Percentiles rank a stretch among this genome's conserved stretches.
These are phyloP conservation scores for Persicaria tinctoria DNA, from an alignment of 148 eudicot genomes.

Conservation along the genomic window DNA sequence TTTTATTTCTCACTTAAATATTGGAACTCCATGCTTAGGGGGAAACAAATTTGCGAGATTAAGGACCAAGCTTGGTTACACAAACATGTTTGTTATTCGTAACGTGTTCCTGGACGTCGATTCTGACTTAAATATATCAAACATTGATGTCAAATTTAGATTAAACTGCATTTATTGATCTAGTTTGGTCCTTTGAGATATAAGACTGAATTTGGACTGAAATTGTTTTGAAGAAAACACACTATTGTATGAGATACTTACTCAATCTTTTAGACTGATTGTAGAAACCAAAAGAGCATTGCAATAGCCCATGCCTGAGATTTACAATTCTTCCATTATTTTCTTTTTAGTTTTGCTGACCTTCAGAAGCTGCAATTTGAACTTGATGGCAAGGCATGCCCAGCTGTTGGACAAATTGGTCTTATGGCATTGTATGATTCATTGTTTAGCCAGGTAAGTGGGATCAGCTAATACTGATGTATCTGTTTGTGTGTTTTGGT, in stretches of 20 bases:
- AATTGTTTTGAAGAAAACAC: neutral
- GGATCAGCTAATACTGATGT: neutral
- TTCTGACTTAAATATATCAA: too few relatives aligned
- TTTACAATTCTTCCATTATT: neutral
- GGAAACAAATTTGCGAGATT: too few relatives aligned
- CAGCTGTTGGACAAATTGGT: slow-evolving; percentile 97
- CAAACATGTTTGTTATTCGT: too few relatives aligned
- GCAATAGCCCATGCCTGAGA: neutral
- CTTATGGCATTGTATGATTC: slow-evolving; percentile 96
- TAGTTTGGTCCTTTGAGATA: neutral
- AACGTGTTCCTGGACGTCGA: too few relatives aligned
- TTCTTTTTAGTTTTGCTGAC: slow-evolving; percentile 69
- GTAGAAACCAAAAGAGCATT: neutral
- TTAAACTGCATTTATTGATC: neutral
- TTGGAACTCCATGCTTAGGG: too few relatives aligned
- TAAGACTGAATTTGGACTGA: neutral
- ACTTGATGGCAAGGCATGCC: slow-evolving; percentile 96
- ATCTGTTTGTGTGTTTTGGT: slow-evolving; percentile 5
- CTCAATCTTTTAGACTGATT: neutral
- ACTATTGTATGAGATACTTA: neutral
- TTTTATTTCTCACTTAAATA: too few relatives aligned
- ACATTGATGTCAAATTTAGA: neutral
- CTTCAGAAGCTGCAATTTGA: slow-evolving; percentile 94
- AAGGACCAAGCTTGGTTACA: too few relatives aligned
- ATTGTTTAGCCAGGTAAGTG: slow-evolving; percentile 75